Base-by-base conservation (phyloP, 2,329 filamentous ascomycete species). In the Mycogone perniciosa region DNA sequence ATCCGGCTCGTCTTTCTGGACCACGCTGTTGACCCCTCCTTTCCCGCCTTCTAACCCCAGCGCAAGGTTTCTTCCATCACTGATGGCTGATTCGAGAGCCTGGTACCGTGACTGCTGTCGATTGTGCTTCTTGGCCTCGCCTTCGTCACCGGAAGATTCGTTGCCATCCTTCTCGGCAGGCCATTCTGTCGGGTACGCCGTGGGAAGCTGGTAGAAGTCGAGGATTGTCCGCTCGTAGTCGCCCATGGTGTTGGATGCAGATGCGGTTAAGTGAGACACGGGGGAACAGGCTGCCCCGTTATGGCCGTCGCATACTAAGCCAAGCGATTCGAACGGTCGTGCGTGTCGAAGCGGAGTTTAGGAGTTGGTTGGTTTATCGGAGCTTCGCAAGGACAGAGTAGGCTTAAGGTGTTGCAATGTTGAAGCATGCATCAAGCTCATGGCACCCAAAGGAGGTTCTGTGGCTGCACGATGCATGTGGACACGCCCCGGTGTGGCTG, bases 1-100 rank as follows among this genome's bases (percentile, higher is more conserved):
- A 70, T 99, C 93, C 2, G 89, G 81, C 67, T 99, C 95, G 65
- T 99, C 93, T 64, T 87, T 87, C 64, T 93, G 88, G 31, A 95
- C 88, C 54, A 92, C 71, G 60, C 84, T 93, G 57, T 88, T 86
- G 42, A 85, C 76, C 31, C 85, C 85, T 62, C 82, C 80, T 55
- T 69, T 73, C 45, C 79, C 80, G 62, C 79, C 83, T 64, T 89
- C 82, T 5, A 85, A 81, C 1, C 86, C 86, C 0, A 82, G 79
- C 13, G 88, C 70, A 10, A 88, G 71, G 45, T 77, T 72, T 65
- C 81, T 88, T 61, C 80, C 79, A 59, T 84, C 81, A 67, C 85
- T 87, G 44, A 86, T 80, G 48, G 82, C 82, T 52, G 85, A 80
- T 66, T 93, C 89, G 46, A 97, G 79, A 13, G 88, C 89, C 55